A percentile compares a stretch with the other conserved stretches of the same genome.
Evolutionary conservation across 2,329 filamentous ascomycete species (phyloP).

Genomic region (Alternaria triticina): DNA sequence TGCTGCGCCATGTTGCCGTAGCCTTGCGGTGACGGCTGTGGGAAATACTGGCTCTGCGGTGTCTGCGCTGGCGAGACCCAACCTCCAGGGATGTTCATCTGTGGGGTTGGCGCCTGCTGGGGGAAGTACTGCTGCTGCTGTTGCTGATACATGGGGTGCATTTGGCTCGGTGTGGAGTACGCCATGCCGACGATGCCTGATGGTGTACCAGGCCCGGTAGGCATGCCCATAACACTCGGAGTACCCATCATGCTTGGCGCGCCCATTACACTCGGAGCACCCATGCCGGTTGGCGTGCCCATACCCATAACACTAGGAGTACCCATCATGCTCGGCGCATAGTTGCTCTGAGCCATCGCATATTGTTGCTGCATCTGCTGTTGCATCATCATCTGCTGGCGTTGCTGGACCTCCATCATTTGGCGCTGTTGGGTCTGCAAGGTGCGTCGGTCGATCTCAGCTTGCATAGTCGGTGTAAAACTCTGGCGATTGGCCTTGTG

Average conservation of each 20-base stretch:
- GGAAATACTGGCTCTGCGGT: slow-evolving; percentile 16
- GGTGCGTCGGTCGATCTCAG: slow-evolving; percentile 45
- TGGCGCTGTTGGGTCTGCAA: slow-evolving; percentile 39
- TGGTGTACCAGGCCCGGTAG: slow-evolving; percentile 18
- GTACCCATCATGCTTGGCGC: slow-evolving; percentile 34
- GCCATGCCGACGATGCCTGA: slow-evolving; percentile 31
- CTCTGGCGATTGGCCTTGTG: slow-evolving; percentile 39
- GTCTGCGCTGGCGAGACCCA: slow-evolving; percentile 32
- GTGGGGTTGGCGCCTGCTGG: slow-evolving; percentile 34
- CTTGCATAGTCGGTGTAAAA: slow-evolving; percentile 41
- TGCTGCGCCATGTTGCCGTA: slow-evolving; percentile 28
- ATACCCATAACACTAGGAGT: slow-evolving; percentile 25
- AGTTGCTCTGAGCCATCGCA: slow-evolving; percentile 32
- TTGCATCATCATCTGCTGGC: slow-evolving; percentile 32
- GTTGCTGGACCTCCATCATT: slow-evolving; percentile 30
- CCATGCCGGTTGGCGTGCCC: slow-evolving; percentile 17
- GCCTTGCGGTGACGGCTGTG: slow-evolving; percentile 34
- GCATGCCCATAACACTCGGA: slow-evolving; percentile 24
- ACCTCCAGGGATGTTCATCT: slow-evolving; percentile 34
- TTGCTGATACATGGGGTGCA: slow-evolving; percentile 35
- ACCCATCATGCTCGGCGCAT: slow-evolving; percentile 33
- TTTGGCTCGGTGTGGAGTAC: slow-evolving; percentile 36
- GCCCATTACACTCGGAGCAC: slow-evolving; percentile 30
- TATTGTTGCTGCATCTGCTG: slow-evolving; percentile 34
- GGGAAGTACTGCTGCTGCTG: slow-evolving; percentile 39